These are phyloP conservation scores for Solanum pinnatisectum DNA, from an alignment of 257 asterid species.

Conservation along the genomic window DNA sequence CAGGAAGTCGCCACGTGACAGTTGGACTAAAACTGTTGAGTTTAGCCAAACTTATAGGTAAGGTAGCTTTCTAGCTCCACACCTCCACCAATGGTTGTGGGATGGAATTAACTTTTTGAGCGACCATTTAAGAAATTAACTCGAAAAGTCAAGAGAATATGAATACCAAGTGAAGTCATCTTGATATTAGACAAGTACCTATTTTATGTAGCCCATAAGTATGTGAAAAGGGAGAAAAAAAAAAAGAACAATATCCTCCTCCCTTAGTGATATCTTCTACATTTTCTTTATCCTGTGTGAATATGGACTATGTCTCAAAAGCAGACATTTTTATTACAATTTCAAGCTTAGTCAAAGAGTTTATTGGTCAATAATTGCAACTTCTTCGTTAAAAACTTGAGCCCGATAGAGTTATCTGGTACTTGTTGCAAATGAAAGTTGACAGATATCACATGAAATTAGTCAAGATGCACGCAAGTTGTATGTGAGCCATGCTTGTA, in stretches of 20 bases:
- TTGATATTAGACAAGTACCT: neutral
- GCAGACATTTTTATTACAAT: neutral
- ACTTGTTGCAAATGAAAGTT: neutral
- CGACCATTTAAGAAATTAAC: neutral
- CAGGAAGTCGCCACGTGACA: too few species aligned
- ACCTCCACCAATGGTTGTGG: neutral
- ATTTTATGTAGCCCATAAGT: neutral
- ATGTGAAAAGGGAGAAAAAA: neutral
- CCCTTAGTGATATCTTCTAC: neutral
- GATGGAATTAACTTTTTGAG: neutral
- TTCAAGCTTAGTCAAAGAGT: neutral
- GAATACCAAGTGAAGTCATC: neutral
- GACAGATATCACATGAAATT: accelerated
- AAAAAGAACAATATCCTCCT: neutral
- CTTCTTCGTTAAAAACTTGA: neutral
- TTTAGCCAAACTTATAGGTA: neutral
- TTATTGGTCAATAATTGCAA: neutral
- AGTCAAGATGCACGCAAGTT: too few species aligned
- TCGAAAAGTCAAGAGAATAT: accelerated
- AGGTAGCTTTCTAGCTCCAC: neutral
- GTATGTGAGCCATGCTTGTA: neutral
- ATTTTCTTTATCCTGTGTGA: neutral
- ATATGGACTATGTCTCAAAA: neutral
- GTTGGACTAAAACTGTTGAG: too few species aligned
- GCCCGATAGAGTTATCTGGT: neutral